Base-by-base conservation (phyloP, 257 asterid species). In the Prunella vulgaris region DNA sequence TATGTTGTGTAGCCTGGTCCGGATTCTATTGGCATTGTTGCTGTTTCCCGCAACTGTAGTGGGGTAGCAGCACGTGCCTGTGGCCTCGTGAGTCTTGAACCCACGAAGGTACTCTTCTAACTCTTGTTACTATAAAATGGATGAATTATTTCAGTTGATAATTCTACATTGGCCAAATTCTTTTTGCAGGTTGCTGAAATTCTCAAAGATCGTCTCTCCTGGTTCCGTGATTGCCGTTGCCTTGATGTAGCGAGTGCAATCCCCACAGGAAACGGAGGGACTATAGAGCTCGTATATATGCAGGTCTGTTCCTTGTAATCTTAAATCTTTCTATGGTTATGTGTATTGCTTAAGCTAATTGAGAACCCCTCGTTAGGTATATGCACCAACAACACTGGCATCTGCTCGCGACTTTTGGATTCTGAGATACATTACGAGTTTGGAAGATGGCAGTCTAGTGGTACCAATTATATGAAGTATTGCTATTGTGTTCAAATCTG, bases 31-130 rank as follows among this genome's bases (percentile, higher is more conserved):
- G 99, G 97, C 87, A 94, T 89, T 46, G 93, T 94, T 61, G 92
- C 97, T 77, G 87, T 94, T 74, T 91, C 99, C 93, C 96, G 92
- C 81, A 94, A 89, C 79, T 88, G 96, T 77, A 86, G 89, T 40
- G 99, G 97, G 72, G 83, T 91, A 71, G 99, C 99, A 79, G 99
- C 97, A 78, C 90, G 99, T 40, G 99, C 99, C 93, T 94, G 97
- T 42, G 97, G 96, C 88, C 97, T 94, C 18, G 97, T 94, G 94
- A 89, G 96, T 82, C 86, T 94, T 71, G 97, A 94, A 75, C 96
- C 99, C 95, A 87, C 84, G 64, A 94, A 91, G 99, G 99, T 93
- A 80, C 35, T 48, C 25, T 5, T 62, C 65, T 12, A 21, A 57
- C 35, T 32, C 56, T 13, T n/a, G 8, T 48, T 1, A 0, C 22